Evolutionary conservation across 2,329 filamentous ascomycete species (phyloP).

Genomic region (Neopestalotiopsis sp.): DNA sequence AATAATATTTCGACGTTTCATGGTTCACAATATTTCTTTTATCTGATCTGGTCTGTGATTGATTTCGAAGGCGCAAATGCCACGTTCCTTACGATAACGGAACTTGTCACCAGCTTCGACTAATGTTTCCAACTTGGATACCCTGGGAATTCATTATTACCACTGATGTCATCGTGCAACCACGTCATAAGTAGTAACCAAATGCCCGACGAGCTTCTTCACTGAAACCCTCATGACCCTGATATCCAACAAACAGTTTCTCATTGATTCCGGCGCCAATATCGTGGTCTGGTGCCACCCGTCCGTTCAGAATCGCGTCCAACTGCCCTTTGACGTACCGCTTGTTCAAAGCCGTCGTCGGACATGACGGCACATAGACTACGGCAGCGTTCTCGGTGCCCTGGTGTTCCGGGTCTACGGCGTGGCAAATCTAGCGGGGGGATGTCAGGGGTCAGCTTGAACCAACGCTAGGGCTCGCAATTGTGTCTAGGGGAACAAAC

Average conservation of each 20-base stretch:
- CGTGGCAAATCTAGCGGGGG: slow-evolving; percentile 39
- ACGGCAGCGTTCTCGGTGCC: slow-evolving; percentile 40
- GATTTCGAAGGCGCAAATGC: not conserved
- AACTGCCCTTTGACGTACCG: slow-evolving; percentile 3
- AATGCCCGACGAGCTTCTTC: not conserved
- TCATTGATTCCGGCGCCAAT: slow-evolving; percentile 10
- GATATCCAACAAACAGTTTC: slow-evolving; percentile 16
- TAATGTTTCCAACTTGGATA: too few species aligned
- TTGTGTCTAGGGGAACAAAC: not conserved
- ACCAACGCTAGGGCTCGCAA: not conserved
- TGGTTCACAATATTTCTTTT: not conserved
- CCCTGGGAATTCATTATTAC: too few species aligned
- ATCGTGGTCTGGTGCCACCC: not conserved
- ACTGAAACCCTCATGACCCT: slow-evolving; percentile 1
- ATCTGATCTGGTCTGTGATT: not conserved
- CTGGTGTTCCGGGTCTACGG: slow-evolving; percentile 44
- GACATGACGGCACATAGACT: slow-evolving; percentile 42
- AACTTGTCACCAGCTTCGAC: too few species aligned
- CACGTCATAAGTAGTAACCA: not conserved
- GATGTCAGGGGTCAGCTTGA: not conserved
- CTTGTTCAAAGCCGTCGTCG: slow-evolving; percentile 35
- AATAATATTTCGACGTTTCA: not conserved
- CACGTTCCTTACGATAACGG: too few species aligned
- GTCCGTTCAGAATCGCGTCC: not conserved
- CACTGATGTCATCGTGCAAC: not conserved